Evolutionary conservation across 495 filamentous ascomycete species (phyloP), one percentile per base, ranked within the genome.

Genomic region (Xylaria sp.): DNA sequence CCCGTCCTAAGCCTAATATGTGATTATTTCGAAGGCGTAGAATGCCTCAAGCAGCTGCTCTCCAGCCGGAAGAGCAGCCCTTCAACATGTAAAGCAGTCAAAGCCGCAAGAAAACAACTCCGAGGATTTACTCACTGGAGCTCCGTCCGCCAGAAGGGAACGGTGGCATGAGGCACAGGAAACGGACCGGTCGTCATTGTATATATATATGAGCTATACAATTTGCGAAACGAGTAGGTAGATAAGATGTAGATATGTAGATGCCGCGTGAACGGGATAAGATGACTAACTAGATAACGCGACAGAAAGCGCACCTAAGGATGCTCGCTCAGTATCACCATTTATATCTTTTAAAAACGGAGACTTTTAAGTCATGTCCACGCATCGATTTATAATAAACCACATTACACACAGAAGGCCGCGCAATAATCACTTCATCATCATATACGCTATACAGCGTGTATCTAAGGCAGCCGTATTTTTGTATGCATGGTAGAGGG

Each of bases 81-180:
- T 52, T 52, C 21, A 26, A 52, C n/a, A 24, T 2, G 48, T 52
- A 24, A 52, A 4, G 48, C 3, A 26, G 48, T 6, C 44, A 5
- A 24, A 24, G 7, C 7, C 9, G 24, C n/a, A 24, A 50, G 7
- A 11, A 26, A 52, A 26, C 21, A 26, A 17, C 26, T n/a, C 5
- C 26, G 5, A 59, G 31, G 52, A 29, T 55, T 29, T 59, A 37
- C 57, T 35, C 11, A 59, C 33, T 84, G 81, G 5, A 74, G 72
- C 53, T 84, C 76, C 4, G 71, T 80, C 53, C 78, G 73, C 82
- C 82, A 84, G 73, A 78, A 82, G 31, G 80, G 75, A 19, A 74
- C 24, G 1, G 79, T 82, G 2, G 79, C 67, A 58, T 80, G 75
- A 11, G 75, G 53, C 21, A 80, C 78, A 24, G 81, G 78, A 57